phyloP scores from a whole-genome alignment of 2,329 filamentous ascomycete species.

The Cercospora sp. region DNA sequence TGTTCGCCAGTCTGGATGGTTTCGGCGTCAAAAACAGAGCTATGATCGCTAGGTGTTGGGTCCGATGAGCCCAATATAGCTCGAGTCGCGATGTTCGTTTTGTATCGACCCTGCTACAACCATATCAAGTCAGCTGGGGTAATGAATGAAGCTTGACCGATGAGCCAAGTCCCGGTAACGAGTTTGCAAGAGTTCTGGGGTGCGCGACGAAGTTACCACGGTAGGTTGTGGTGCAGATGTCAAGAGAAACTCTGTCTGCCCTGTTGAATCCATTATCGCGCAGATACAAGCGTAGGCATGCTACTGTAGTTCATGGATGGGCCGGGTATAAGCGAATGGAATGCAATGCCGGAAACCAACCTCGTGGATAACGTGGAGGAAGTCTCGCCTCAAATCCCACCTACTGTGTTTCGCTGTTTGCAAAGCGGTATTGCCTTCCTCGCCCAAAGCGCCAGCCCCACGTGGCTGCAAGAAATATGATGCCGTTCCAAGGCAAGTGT shows the following conservation, averaged over 20 bases:
- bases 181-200: not conserved
- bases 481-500: not conserved
- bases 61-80: constrained; percentile 25
- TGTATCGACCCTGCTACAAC: not conserved
- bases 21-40: constrained; percentile 31
- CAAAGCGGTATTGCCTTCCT: not conserved
- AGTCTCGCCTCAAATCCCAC: not conserved
- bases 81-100: not conserved
- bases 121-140: not conserved
- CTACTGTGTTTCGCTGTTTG: not conserved
- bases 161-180: not conserved
- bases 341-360: not conserved
- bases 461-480: not conserved
- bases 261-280: constrained; percentile 10
- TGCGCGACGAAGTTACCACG: constrained; percentile 11
- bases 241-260: constrained; percentile 14
- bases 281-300: constrained; percentile 15
- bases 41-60: constrained; percentile 26
- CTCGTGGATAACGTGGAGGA: not conserved
- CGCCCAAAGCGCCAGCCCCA: not conserved
- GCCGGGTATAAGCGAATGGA: not conserved
- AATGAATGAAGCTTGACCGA: not conserved
- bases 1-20: constrained; percentile 1
- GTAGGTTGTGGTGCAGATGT: constrained; percentile 9
- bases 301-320: constrained; percentile 8